phyloP scores from a whole-genome alignment of 306 rosid species.

The Alnus glutinosa region DNA sequence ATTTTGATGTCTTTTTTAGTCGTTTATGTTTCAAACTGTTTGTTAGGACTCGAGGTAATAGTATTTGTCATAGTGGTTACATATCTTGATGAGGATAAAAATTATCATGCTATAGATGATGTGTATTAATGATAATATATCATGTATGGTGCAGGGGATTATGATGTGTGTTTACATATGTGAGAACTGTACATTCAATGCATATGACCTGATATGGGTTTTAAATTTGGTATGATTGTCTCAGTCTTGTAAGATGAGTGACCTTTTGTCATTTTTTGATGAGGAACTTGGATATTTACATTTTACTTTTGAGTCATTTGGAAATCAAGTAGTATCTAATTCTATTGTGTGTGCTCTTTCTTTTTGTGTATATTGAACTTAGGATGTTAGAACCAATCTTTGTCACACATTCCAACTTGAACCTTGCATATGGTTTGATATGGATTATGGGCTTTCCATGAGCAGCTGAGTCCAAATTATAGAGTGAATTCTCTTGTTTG shows the following conservation, averaged over 20 bases:
- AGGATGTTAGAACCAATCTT: not conserved
- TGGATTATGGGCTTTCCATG: not conserved
- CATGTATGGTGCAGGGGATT: not conserved
- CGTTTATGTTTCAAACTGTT: not conserved
- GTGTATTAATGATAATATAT: not conserved
- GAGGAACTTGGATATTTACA: not conserved
- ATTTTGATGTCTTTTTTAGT: not conserved
- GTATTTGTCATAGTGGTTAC: not conserved
- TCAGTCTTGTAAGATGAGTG: not conserved
- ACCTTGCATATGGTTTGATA: not conserved
- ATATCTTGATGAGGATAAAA: not conserved
- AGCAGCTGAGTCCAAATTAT: not conserved
- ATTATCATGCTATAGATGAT: not conserved
- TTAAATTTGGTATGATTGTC: not conserved
- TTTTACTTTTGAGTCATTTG: not conserved
- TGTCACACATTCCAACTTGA: not conserved
- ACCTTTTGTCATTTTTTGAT: not conserved
- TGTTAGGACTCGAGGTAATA: not conserved
- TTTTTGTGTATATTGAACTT: not conserved
- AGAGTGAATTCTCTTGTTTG: no score
- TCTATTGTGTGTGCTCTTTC: not conserved
- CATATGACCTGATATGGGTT: not conserved
- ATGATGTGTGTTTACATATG: not conserved
- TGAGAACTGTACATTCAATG: not conserved
- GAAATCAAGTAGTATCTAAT: not conserved